phyloP scores from a whole-genome alignment of 345 rosid genomes.

The Eucalyptus shirleyi region DNA sequence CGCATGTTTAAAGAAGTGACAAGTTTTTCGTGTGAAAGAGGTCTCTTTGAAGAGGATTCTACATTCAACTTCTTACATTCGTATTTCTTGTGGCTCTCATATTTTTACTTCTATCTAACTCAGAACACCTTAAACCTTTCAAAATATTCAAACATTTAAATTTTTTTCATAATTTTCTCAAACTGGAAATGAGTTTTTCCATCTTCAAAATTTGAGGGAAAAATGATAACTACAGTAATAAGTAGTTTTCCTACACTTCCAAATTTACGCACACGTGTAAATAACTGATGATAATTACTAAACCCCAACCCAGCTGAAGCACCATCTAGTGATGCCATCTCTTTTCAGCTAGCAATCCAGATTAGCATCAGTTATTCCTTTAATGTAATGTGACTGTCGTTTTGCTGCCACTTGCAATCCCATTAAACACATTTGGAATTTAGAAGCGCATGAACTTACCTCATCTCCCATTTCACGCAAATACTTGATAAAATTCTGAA shows the following conservation, averaged over 20 bases:
- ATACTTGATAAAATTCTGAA: conserved; percentile 91
- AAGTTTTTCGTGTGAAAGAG: background rate
- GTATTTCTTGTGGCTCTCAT: background rate
- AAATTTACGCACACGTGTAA: background rate
- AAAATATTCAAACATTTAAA: background rate
- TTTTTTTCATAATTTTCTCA: background rate
- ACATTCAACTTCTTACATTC: background rate
- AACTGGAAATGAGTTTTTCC: background rate
- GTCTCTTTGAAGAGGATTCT: background rate
- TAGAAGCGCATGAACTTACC: conserved; percentile 18
- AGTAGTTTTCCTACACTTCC: background rate
- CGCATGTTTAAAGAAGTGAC: background rate
- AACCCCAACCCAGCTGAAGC: background rate
- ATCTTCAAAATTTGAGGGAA: background rate
- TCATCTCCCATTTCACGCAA: conserved; percentile 98
- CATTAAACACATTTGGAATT: background rate
- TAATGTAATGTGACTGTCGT: background rate
- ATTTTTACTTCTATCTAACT: background rate
- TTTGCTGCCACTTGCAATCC: background rate
- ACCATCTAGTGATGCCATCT: background rate
- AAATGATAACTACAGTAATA: background rate
- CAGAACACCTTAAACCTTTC: background rate
- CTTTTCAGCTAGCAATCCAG: background rate
- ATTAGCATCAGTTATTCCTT: background rate
- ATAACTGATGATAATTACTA: background rate